Evolutionary conservation across 331 rosid genomes (phyloP), one percentile per base, ranked within the genome.

Genomic region (Rhamnella rubrinervis): DNA sequence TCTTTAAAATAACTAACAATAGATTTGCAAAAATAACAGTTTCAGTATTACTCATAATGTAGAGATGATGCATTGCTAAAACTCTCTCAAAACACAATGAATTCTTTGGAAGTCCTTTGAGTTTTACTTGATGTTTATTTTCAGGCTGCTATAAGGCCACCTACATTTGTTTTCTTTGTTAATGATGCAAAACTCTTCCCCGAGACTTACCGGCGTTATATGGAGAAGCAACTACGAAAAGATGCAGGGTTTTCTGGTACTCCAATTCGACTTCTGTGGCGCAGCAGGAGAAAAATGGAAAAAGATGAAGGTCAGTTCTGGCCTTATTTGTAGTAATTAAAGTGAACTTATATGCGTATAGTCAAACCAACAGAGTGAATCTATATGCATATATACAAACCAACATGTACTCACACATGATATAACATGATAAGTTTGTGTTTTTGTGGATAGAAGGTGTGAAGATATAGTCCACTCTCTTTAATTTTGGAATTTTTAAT

Each of bases 131-230:
- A 38, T 46, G 31, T 67, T 61, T 67, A 66, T 56, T 71, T 74
- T 68, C 92, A 93, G 98, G 98, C 98, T 78, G 97, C 98, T 62
- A 85, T 88, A 82, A 81, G 97, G 80, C 96, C 98, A 13, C 97
- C 97, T 26, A 91, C 98, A 49, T 91, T 93, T 78, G 91, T 93
- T 66, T 91, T 91, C 86, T 93, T 93, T 72, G 97, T 93, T 47
- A 88, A 93, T 75, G 98, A 93, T 83, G 86, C 89, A 61, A 88
- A 91, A 68, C 96, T 93, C 76, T 93, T 93, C 72, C 81, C 98
- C 4, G 92, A 91, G 78, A 88, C 96, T 23, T 93, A 87, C 73
- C 87, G 92, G 55, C 88, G 92, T 58, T 93, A 79, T 75, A 91
- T 93, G 96, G 96, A 87, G 88, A 93, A 85, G 88, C 92, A 93